Evolutionary conservation across 768 basidiomycete genomes (phyloP).

Genomic region (Lentinus brumalis): DNA sequence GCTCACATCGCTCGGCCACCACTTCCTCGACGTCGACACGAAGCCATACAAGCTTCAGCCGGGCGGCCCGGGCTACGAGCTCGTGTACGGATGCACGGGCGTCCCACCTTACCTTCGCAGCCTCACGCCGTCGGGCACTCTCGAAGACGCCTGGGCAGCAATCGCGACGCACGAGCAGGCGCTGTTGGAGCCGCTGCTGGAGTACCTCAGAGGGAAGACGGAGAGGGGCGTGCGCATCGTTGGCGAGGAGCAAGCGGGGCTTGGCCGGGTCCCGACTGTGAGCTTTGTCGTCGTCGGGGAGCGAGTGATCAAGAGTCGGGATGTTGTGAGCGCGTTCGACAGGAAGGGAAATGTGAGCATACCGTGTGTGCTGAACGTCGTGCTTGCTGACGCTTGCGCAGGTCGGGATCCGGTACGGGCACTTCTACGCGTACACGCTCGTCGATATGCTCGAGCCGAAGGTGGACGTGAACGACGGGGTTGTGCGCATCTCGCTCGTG

Average conservation of each 20-base stretch:
- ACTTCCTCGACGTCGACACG: constrained; percentile 57
- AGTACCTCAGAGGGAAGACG: constrained; percentile 52
- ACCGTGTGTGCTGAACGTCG: not conserved
- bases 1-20: constrained; percentile 62
- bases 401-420: constrained; percentile 79
- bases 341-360: constrained; percentile 58
- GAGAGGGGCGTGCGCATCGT: constrained; percentile 68
- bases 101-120: constrained; percentile 65
- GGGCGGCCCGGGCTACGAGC: constrained; percentile 77
- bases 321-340: constrained; percentile 68
- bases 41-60: constrained; percentile 66
- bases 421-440: constrained; percentile 76
- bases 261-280: constrained; percentile 63
- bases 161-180: constrained; percentile 64
- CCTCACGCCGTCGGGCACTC: constrained; percentile 45
- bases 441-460: constrained; percentile 55
- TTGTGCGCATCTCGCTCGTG: constrained; percentile 74
- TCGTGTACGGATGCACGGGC: constrained; percentile 59
- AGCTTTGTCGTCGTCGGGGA: constrained; percentile 70
- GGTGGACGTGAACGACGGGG: constrained; percentile 61
- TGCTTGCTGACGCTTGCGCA: constrained; percentile 29
- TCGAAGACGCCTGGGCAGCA: constrained; percentile 54
- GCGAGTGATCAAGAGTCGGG: constrained; percentile 56
- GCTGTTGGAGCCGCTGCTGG: constrained; percentile 55
- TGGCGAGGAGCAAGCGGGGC: constrained; percentile 51